A percentile compares a stretch with the other conserved stretches of the same genome.
Conservation (phyloP, 129 eudicot species). For the Erigeron canadensis region DNA sequence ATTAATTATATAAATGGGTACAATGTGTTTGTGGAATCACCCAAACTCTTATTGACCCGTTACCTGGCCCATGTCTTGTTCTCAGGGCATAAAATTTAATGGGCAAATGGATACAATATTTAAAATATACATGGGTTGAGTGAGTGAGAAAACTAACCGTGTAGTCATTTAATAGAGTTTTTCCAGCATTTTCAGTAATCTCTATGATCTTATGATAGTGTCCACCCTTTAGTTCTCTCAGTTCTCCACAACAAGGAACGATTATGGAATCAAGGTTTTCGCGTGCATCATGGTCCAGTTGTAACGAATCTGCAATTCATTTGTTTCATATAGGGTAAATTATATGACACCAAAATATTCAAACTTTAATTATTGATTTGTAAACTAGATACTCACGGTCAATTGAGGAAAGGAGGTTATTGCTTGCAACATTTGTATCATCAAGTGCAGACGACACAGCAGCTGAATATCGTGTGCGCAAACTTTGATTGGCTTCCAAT, state of each 20-base stretch:
- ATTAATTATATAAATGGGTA: too few species aligned
- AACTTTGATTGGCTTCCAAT: slow-evolving; percentile 71
- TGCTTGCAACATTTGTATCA: slow-evolving; percentile 72
- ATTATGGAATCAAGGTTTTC: slow-evolving; percentile 83
- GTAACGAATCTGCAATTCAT: slow-evolving; percentile 65
- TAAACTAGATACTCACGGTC: slow-evolving; percentile 56
- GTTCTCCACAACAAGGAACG: slow-evolving; percentile 83
- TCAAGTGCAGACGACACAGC: slow-evolving; percentile 77
- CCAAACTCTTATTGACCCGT: too few species aligned
- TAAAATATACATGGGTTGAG: neutral
- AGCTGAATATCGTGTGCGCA: slow-evolving; percentile 67
- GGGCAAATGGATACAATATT: neutral
- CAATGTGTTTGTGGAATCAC: too few species aligned
- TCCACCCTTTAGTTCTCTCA: slow-evolving; percentile 78
- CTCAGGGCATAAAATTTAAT: neutral
- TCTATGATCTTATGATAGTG: slow-evolving; percentile 84
- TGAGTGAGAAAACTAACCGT: slow-evolving; percentile 49
- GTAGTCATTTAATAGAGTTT: slow-evolving; percentile 81
- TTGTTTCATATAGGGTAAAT: neutral
- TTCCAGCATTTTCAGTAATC: slow-evolving; percentile 88
- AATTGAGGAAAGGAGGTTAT: slow-evolving; percentile 68
- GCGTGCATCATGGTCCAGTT: slow-evolving; percentile 87
- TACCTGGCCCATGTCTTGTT: too few species aligned
- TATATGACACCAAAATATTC: neutral
- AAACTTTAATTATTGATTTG: neutral